Conservation (phyloP, 768 basidiomycete genomes). For the Amanita exitialis region DNA sequence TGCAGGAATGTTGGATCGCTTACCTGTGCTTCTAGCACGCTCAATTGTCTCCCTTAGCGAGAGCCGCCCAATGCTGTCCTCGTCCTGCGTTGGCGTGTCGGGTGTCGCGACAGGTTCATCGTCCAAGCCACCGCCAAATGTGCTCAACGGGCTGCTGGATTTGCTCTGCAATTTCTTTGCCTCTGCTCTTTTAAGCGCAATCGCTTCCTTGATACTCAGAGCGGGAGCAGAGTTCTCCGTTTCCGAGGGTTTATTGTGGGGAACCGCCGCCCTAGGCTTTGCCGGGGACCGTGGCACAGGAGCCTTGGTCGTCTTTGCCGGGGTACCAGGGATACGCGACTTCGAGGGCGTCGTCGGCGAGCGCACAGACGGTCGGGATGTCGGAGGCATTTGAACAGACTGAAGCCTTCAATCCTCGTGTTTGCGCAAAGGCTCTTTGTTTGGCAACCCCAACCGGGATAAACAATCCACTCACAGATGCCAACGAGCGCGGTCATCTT, state of each 20-base stretch:
- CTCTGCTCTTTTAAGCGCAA: slow-evolving; percentile 71
- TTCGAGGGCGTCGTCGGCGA: slow-evolving; percentile 4
- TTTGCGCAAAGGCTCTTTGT: background rate
- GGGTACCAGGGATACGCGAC: background rate
- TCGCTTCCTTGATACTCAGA: slow-evolving; percentile 63
- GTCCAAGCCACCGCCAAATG: slow-evolving; percentile 30
- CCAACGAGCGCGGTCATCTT: slow-evolving; percentile 8
- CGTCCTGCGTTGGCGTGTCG: slow-evolving; percentile 21
- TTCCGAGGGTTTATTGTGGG: slow-evolving; percentile 18
- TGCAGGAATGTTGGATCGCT: slow-evolving; percentile 18
- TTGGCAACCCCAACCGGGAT: background rate
- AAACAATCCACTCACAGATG: background rate
- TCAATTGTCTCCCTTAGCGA: slow-evolving; percentile 69
- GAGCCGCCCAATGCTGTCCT: slow-evolving; percentile 53
- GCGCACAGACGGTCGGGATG: background rate
- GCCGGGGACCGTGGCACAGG: background rate
- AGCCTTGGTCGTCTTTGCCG: background rate
- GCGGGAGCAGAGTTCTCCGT: slow-evolving; percentile 18
- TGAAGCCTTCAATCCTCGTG: too few relatives aligned
- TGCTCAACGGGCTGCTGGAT: slow-evolving; percentile 19
- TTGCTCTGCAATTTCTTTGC: slow-evolving; percentile 50
- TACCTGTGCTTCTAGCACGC: slow-evolving; percentile 68
- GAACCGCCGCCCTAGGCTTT: background rate
- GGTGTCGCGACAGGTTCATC: slow-evolving; percentile 30
- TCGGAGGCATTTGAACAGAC: background rate